Base-by-base conservation (phyloP, 2,329 filamentous ascomycete genomes). In the Epichloe gansuensis region DNA sequence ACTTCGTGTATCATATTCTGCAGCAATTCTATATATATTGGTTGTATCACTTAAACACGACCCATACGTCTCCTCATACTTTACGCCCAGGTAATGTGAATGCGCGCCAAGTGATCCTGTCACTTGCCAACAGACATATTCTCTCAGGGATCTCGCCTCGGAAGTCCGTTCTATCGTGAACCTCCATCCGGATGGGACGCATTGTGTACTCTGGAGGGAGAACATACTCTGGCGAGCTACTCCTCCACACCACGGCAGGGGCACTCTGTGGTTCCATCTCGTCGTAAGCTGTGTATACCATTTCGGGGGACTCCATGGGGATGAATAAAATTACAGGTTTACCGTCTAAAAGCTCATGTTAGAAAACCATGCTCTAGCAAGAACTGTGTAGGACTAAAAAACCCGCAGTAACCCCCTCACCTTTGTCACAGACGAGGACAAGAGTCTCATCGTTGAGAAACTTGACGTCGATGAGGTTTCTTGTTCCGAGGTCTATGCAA, bases 371-470 rank as follows among this genome's bases (percentile, higher is more conserved):
- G 31, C 1, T 31, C 31, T 31, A 31, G 31, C 31, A 31, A 31
- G 31, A 31, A 31, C 31, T 11, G 31, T 31, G 31, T 31, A 11
- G 31, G 31, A 31, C 31, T 4, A 21, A 35, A 17, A 8, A 47
- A 39, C 15, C 13, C 12, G 5, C 31, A 42, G 4, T 12, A 42
- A 23, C 11, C 12, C 21, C 23, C 11, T 42, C 40, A 72, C 74
- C 69, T 50, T 57, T 43, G 63, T 61, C 66, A 75, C 77, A 66
- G 2, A 89, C 73, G 1, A 87, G 58, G 50, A 89, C 71, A 2
- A 89, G 63, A 0, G 69, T 73, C 12, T 73, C 66, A 51, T 85
- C 78, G 58, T 84, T 74, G 43, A 87, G 73, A 60, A 89, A 88
- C 61, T 84, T 82, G 13, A 85, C 64, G 61, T 89, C 83, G 21